Percentiles rank a stretch among this genome's conserved stretches.
These are phyloP conservation scores for Amaranthus palmeri DNA, from an alignment of 148 eudicot genomes.

Conservation along the genomic window DNA sequence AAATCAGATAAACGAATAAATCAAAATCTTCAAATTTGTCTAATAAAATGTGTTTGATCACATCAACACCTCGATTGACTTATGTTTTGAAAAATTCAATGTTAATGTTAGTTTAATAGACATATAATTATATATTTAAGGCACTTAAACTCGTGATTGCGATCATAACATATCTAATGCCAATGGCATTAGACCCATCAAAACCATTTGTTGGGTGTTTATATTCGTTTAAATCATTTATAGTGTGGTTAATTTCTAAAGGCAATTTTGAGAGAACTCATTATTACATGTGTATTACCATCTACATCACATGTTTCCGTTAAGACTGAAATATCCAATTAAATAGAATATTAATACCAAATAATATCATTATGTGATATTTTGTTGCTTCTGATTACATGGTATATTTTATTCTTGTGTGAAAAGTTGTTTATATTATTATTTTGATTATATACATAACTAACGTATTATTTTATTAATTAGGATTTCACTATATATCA, in stretches of 20 bases:
- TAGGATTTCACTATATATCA: neutral
- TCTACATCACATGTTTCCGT: neutral
- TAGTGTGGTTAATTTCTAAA: too few species aligned
- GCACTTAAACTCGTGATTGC: neutral
- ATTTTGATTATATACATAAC: neutral
- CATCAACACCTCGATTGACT: too few species aligned
- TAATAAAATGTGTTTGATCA: neutral
- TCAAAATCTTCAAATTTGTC: neutral
- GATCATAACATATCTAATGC: neutral
- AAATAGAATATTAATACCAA: neutral
- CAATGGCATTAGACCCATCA: neutral
- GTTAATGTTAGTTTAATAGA: neutral
- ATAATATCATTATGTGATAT: slow-evolving; percentile 9
- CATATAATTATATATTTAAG: neutral
- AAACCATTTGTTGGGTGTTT: too few species aligned
- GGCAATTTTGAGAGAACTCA: neutral
- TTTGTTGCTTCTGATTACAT: neutral
- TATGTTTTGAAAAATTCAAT: neutral
- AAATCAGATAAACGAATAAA: too few species aligned
- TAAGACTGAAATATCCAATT: neutral
- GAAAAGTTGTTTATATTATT: neutral
- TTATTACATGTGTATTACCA: neutral
- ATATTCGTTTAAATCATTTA: too few species aligned
- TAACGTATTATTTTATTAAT: neutral
- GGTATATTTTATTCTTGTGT: neutral